Percentiles rank a stretch among this genome's conserved stretches.
Evolutionary conservation across 805 yeast genomes (phyloP).

Genomic region (Wickerhamiella shivajii): DNA sequence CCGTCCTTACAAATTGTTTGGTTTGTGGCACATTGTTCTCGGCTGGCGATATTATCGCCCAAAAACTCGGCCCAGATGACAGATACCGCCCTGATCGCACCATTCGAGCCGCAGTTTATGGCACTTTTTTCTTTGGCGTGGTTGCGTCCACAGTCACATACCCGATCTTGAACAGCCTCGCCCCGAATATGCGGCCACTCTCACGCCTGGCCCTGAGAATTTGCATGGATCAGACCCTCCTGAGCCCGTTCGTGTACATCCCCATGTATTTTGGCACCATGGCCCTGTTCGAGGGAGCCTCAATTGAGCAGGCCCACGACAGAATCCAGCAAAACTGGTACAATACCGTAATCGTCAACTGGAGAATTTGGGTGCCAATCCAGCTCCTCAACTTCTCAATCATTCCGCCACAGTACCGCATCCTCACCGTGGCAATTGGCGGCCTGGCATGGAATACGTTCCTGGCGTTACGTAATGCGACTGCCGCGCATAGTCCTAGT

Average conservation of each 20-base stretch:
- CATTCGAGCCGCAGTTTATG: slow-evolving; percentile 50
- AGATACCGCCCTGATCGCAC: slow-evolving; percentile 30
- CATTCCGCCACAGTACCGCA: slow-evolving; percentile 54
- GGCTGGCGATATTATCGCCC: slow-evolving; percentile 64
- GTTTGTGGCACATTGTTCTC: slow-evolving; percentile 36
- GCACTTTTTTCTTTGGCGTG: slow-evolving; percentile 61
- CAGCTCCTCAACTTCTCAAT: slow-evolving; percentile 59
- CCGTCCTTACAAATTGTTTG: slow-evolving; percentile 32
- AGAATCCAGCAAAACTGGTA: slow-evolving; percentile 29
- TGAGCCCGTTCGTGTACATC: slow-evolving; percentile 60
- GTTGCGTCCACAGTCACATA: slow-evolving; percentile 57
- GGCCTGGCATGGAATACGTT: slow-evolving; percentile 78
- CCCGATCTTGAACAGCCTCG: slow-evolving; percentile 33
- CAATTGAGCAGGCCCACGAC: slow-evolving; percentile 27
- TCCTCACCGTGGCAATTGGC: slow-evolving; percentile 53
- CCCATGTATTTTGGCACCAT: slow-evolving; percentile 58
- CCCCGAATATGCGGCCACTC: slow-evolving; percentile 17
- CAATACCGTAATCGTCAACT: slow-evolving; percentile 53
- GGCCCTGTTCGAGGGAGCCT: slow-evolving; percentile 48
- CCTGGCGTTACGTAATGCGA: slow-evolving; percentile 41
- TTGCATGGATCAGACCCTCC: slow-evolving; percentile 52
- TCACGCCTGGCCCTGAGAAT: slow-evolving; percentile 36
- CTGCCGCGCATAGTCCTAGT: slow-evolving; percentile 2
- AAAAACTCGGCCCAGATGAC: slow-evolving; percentile 28
- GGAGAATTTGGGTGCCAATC: slow-evolving; percentile 81